Conservation (phyloP, 1,139 yeast genomes). For the Candida sanyaensis region DNA sequence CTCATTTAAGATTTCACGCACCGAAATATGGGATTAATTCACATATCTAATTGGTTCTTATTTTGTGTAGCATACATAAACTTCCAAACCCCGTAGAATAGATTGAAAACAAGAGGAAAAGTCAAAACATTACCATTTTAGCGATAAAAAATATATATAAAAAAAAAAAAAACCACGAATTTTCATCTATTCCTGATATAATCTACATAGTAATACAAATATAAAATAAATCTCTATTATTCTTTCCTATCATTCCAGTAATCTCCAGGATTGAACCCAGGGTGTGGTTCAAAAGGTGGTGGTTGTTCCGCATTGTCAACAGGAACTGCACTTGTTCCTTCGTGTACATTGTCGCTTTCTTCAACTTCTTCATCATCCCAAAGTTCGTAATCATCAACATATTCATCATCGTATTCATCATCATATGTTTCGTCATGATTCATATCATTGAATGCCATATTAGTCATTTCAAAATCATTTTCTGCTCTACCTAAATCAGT, state of each 20-base stretch:
- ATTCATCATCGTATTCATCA: constrained; percentile 24
- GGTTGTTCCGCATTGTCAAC: constrained; percentile 18
- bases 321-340: background rate
- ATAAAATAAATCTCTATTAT: background rate
- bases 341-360: background rate
- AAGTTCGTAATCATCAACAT: constrained; percentile 29
- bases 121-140: too few relatives aligned
- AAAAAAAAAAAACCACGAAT: background rate
- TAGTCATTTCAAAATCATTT: constrained; percentile 1
- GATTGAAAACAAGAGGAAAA: too few relatives aligned
- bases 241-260: constrained; percentile 32
- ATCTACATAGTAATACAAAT: background rate
- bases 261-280: constrained; percentile 33
- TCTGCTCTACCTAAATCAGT: background rate
- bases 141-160: background rate
- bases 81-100: background rate
- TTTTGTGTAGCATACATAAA: background rate
- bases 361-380: constrained; percentile 24
- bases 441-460: background rate
- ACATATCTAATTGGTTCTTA: too few relatives aligned
- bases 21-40: too few relatives aligned
- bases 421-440: background rate
- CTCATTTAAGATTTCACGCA: too few relatives aligned
- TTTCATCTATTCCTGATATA: too few relatives aligned
- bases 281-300: constrained; percentile 37